Percentiles rank a stretch among this genome's conserved stretches.
phyloP scores from a whole-genome alignment of 2,329 filamentous ascomycete species.

The Cladosporium austrohemisphaericum region DNA sequence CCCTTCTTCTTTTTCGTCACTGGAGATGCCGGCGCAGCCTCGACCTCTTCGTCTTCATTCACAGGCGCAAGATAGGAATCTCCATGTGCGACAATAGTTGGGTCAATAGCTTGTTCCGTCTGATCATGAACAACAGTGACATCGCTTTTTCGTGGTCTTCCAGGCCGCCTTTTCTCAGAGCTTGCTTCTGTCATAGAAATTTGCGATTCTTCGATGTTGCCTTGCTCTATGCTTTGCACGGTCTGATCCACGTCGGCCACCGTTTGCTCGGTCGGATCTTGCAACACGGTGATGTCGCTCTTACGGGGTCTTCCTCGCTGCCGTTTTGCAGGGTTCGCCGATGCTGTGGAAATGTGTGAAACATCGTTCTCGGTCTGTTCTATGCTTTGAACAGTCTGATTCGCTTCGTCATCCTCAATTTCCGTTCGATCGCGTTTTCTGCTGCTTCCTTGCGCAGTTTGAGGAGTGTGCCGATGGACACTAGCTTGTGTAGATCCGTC shows the following conservation, averaged over 20 bases:
- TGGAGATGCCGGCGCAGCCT: conserved; percentile 1
- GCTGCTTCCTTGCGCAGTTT: background rate
- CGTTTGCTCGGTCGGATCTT: conserved; percentile 8
- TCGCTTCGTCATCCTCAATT: background rate
- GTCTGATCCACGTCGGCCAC: background rate
- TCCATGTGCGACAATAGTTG: conserved; percentile 17
- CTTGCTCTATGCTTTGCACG: conserved; percentile 7
- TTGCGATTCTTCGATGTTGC: conserved; percentile 8
- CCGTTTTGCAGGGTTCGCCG: background rate
- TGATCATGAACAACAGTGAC: conserved; percentile 18
- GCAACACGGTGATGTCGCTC: conserved; percentile 16
- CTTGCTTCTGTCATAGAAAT: background rate
- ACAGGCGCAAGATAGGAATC: conserved; percentile 16
- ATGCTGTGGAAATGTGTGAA: background rate
- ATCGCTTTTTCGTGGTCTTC: conserved; percentile 11
- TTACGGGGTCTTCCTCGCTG: background rate
- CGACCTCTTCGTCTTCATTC: conserved; percentile 5
- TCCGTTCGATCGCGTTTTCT: conserved; percentile 5
- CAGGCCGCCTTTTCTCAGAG: background rate
- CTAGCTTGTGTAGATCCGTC: background rate
- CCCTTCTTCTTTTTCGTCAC: conserved; percentile 1
- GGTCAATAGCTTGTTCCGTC: conserved; percentile 18
- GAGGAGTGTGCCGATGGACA: background rate
- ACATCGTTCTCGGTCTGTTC: conserved; percentile 6
- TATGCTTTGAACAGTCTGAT: conserved; percentile 9